phyloP scores from a whole-genome alignment of 108 stramenopile genomes.

The Poteriospumella lacustris region DNA sequence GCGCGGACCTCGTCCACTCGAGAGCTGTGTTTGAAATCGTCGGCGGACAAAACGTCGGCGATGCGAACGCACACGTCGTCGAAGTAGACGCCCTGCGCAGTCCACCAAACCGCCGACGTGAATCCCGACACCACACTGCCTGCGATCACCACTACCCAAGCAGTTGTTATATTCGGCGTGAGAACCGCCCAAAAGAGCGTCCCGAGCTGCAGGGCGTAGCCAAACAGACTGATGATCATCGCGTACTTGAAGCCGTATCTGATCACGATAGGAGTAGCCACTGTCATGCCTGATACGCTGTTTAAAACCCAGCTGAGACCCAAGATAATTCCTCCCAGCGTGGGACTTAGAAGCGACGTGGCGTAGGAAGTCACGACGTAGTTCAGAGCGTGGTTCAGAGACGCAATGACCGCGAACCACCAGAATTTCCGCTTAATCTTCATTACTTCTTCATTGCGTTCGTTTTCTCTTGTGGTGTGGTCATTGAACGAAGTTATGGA shows the following conservation, averaged over 20 bases:
- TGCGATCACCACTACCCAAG: neutral
- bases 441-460: neutral
- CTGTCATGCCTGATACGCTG: neutral
- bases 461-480: neutral
- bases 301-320: constrained; percentile 4
- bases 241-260: neutral
- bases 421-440: neutral
- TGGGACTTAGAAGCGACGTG: neutral
- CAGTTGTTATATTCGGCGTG: neutral
- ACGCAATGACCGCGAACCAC: constrained; percentile 7
- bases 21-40: too few species aligned
- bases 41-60: too few species aligned
- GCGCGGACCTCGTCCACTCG: neutral
- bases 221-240: neutral
- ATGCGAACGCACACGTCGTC: neutral
- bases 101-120: constrained; percentile 16
- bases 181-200: neutral
- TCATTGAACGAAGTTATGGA: too few species aligned
- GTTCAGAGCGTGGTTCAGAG: constrained; percentile 16
- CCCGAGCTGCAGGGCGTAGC: neutral
- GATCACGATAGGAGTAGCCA: neutral
- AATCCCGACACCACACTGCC: neutral
- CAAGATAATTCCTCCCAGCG: neutral
- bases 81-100: neutral
- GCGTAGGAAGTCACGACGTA: constrained; percentile 2